phyloP scores from a whole-genome alignment of 345 rosid genomes.

The Salix arbutifolia region DNA sequence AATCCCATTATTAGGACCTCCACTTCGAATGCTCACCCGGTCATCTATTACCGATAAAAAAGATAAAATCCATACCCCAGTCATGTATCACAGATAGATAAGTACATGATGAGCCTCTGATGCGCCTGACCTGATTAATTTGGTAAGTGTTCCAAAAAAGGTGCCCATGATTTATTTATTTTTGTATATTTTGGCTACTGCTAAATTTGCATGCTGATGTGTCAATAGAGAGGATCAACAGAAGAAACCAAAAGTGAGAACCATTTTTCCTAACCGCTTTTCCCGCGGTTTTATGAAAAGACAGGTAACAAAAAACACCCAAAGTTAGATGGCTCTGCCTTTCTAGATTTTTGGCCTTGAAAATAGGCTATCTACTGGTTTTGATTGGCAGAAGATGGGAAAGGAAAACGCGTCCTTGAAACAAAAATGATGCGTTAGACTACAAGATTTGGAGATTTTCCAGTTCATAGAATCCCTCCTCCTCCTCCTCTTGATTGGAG shows the following conservation, averaged over 20 bases:
- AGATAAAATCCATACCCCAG: too few relatives aligned
- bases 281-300: neutral
- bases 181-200: neutral
- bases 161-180: too few relatives aligned
- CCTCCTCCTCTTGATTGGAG: constrained; percentile 7
- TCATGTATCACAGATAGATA: too few relatives aligned
- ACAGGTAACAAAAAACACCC: neutral
- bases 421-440: neutral
- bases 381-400: neutral
- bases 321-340: neutral
- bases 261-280: neutral
- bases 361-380: constrained; percentile 15
- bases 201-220: neutral
- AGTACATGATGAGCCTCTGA: too few relatives aligned
- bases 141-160: too few relatives aligned
- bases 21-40: too few relatives aligned
- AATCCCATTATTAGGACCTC: too few relatives aligned
- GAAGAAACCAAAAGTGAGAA: neutral
- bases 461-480: constrained; percentile 7
- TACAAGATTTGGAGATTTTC: neutral
- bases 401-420: neutral
- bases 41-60: too few relatives aligned
- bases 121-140: too few relatives aligned
- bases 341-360: constrained; percentile 4
- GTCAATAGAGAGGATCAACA: neutral